Evolutionary conservation across 139 green algal genomes (phyloP).

Genomic region (Micractinium sp.): DNA sequence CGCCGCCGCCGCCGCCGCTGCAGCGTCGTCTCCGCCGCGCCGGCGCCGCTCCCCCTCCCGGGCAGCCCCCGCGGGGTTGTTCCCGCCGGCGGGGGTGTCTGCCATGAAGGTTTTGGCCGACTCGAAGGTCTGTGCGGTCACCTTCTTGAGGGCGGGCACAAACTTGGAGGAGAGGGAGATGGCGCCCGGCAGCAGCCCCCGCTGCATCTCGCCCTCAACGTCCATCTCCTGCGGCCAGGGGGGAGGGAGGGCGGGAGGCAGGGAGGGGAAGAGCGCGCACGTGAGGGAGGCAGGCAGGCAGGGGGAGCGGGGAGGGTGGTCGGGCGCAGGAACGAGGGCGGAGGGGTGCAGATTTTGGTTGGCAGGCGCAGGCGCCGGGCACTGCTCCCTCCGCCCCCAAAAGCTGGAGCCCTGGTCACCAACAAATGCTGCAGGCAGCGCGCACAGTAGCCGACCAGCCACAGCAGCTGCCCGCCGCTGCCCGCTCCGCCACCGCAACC

Average conservation of each 20-base stretch:
- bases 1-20: background rate
- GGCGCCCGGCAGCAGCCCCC: constrained; percentile 69
- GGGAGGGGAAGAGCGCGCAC: background rate
- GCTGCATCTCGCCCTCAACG: constrained; percentile 83
- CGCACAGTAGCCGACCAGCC: no score
- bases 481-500: background rate
- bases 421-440: no score
- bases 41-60: background rate
- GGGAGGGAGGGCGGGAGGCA: background rate
- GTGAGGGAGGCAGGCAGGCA: background rate
- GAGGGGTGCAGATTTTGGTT: background rate
- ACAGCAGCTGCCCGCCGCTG: background rate
- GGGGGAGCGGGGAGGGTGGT: background rate
- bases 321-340: background rate
- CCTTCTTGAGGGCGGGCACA: constrained; percentile 49
- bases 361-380: no score
- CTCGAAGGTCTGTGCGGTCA: constrained; percentile 6
- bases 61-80: background rate
- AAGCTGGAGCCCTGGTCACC: background rate
- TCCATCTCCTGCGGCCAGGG: constrained; percentile 89
- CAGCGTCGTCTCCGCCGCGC: background rate
- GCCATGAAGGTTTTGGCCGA: constrained; percentile 4
- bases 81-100: background rate
- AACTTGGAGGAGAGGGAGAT: constrained; percentile 66
- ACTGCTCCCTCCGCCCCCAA: background rate